Base-by-base conservation (phyloP, 2,329 filamentous ascomycete genomes). In the Massarina eburnea region DNA sequence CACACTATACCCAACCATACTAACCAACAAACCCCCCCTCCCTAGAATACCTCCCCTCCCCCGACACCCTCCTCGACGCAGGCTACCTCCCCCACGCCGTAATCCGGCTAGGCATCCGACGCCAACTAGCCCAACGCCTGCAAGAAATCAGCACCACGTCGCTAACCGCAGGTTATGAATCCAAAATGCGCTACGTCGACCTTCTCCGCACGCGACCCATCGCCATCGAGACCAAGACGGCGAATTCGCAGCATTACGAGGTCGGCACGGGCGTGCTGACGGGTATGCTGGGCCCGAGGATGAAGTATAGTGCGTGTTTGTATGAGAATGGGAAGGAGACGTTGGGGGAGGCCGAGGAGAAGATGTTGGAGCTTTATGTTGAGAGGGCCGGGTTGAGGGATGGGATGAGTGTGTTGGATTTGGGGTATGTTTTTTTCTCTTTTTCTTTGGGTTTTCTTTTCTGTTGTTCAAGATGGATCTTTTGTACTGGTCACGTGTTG, bases 211-310 rank as follows among this genome's bases (percentile, higher is more conserved):
- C 71, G 14, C 74, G 78, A 27, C 83, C 84, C 9, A 87, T 88
- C 51, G 85, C 85, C n/a, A 78, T 88, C 55, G 81, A 85, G 64
- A 86, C 84, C 1, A 76, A 75, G 3, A 72, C 76, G 2, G 84
- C 85, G 18, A 88, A 88, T 63, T 72, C 79, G 57, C 85, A 88
- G 74, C 85, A 88, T 67, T 88, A 89, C 61, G 85, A 88, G 69
- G 84, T 88, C 32, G 83, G 82, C 30, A 86, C 84, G 0, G 81
- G 81, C 3, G 80, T 88, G 19, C 67, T 88, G 32, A 68, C 71
- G 21, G 79, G 77, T 21, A 83, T 78, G 64, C 71, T 89, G 10
- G 85, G 85, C 0, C 82, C 83, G 3, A 73, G 84, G 43, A 88
- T 88, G 83, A 88, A 88, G 75, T 89, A 88, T 65, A 84, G 80